phyloP scores from a whole-genome alignment of 371 early-diverging fungal genomes.

The Mortierella sp. region DNA sequence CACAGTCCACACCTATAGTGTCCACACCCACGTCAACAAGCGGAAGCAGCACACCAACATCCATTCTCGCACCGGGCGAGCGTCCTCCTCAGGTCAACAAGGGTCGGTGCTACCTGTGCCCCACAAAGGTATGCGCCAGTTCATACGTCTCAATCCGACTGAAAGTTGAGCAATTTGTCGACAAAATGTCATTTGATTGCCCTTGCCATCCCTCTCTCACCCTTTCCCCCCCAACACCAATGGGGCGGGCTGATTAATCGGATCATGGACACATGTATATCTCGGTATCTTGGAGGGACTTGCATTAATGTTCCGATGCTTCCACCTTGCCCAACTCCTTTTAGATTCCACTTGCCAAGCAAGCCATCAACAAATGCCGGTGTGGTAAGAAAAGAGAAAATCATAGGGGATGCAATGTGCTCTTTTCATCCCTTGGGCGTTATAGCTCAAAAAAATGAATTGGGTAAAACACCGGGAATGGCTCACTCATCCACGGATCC shows the following conservation, averaged over 20 bases:
- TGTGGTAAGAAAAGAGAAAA: slow-evolving; percentile 59
- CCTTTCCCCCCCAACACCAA: slow-evolving; percentile 1
- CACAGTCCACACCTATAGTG: slow-evolving; percentile 24
- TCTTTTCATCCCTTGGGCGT: too few species aligned
- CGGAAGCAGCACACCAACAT: slow-evolving; percentile 38
- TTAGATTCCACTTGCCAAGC: slow-evolving; percentile 82
- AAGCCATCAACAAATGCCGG: slow-evolving; percentile 84
- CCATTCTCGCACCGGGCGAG: slow-evolving; percentile 37
- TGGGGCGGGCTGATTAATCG: slow-evolving; percentile 2
- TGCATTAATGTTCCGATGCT: slow-evolving; percentile 1
- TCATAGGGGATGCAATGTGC: not conserved
- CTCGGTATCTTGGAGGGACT: not conserved
- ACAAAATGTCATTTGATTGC: not conserved
- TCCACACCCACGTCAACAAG: slow-evolving; percentile 25
- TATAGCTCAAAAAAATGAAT: too few species aligned
- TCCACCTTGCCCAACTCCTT: not conserved
- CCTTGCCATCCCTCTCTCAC: not conserved
- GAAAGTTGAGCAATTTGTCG: slow-evolving; percentile 17
- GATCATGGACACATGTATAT: slow-evolving; percentile 9
- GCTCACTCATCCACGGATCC: not conserved
- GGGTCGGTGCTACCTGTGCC: slow-evolving; percentile 79
- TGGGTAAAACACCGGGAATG: too few species aligned
- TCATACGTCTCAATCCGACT: not conserved
- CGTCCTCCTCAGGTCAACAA: slow-evolving; percentile 74
- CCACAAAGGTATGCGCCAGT: slow-evolving; percentile 63